phyloP scores from a whole-genome alignment of 768 basidiomycete genomes.

The Stropharia rugosoannulata region DNA sequence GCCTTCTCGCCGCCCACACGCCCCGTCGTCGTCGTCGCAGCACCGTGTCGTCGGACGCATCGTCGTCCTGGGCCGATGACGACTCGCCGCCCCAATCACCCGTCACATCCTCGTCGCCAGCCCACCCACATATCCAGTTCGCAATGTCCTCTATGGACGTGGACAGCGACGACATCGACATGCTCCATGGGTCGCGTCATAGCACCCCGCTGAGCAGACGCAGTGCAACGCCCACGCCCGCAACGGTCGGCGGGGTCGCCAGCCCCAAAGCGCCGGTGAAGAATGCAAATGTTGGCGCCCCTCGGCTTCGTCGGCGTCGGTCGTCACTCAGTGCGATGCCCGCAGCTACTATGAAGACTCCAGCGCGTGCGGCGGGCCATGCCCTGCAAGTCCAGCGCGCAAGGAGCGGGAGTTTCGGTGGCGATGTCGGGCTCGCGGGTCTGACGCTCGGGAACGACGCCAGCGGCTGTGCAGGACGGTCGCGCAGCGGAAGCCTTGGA shows the following conservation, averaged over 20 bases:
- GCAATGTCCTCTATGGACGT: slow-evolving; percentile 19
- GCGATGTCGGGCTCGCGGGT: slow-evolving; percentile 6
- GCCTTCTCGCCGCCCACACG: slow-evolving; percentile 54
- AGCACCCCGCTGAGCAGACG: slow-evolving; percentile 14
- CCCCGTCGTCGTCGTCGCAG: slow-evolving; percentile 13
- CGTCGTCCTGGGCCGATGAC: slow-evolving; percentile 18
- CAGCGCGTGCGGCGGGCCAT: slow-evolving; percentile 51
- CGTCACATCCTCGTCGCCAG: slow-evolving; percentile 9
- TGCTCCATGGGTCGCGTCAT: neutral
- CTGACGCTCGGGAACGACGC: slow-evolving; percentile 19
- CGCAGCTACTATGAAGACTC: slow-evolving; percentile 56
- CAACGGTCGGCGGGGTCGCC: slow-evolving; percentile 12
- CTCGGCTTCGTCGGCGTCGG: slow-evolving; percentile 55
- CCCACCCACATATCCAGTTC: slow-evolving; percentile 5
- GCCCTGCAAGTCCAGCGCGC: slow-evolving; percentile 38
- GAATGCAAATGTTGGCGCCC: slow-evolving; percentile 22
- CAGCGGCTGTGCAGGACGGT: slow-evolving; percentile 36
- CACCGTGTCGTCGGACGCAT: slow-evolving; percentile 18
- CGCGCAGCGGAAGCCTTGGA: slow-evolving; percentile 53
- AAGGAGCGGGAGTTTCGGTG: slow-evolving; percentile 45
- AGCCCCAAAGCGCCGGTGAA: slow-evolving; percentile 6
- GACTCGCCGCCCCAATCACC: slow-evolving; percentile 19
- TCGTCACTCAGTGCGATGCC: slow-evolving; percentile 66
- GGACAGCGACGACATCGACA: slow-evolving; percentile 11
- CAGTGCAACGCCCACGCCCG: slow-evolving; percentile 28